phyloP scores from a whole-genome alignment of 2,329 filamentous ascomycete species.

The Phaeosphaeriaceae sp. region DNA sequence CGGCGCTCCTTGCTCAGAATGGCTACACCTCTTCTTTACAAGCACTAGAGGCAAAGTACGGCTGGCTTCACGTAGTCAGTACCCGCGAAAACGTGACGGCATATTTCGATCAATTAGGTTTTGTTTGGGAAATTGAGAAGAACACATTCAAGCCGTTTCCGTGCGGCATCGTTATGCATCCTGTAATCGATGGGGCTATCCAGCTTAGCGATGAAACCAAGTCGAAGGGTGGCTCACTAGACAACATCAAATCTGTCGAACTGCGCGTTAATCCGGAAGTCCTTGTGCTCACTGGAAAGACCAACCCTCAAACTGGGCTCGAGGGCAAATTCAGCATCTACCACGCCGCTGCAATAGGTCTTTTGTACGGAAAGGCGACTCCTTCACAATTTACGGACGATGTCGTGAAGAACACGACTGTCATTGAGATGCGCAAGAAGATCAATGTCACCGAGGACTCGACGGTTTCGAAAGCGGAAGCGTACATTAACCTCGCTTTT shows the following conservation, averaged over 20 bases:
- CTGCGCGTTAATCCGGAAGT: slow-evolving; percentile 60
- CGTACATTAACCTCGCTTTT: slow-evolving; percentile 48
- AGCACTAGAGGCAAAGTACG: slow-evolving; percentile 60
- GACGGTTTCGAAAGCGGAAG: slow-evolving; percentile 52
- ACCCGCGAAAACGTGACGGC: slow-evolving; percentile 50
- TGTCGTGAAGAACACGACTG: slow-evolving; percentile 52
- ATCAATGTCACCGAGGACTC: slow-evolving; percentile 55
- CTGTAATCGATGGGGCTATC: slow-evolving; percentile 60
- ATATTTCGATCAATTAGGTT: slow-evolving; percentile 47
- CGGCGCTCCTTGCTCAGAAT: slow-evolving; percentile 54
- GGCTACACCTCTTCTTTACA: slow-evolving; percentile 58
- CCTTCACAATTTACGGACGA: slow-evolving; percentile 60
- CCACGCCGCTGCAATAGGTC: slow-evolving; percentile 59
- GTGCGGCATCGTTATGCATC: slow-evolving; percentile 65
- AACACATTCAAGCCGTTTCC: slow-evolving; percentile 66
- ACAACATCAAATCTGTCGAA: slow-evolving; percentile 58
- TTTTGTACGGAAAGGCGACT: slow-evolving; percentile 60
- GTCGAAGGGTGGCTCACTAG: slow-evolving; percentile 32
- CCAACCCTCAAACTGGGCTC: slow-evolving; percentile 56
- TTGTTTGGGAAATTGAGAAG: slow-evolving; percentile 59
- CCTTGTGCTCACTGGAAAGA: slow-evolving; percentile 61
- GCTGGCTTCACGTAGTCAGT: slow-evolving; percentile 62
- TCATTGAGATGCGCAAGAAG: slow-evolving; percentile 54
- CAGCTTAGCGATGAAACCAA: slow-evolving; percentile 53
- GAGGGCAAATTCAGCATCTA: slow-evolving; percentile 65